Evolutionary conservation across 352 stramenopile species (phyloP).

Genomic region (Globisporangium barbulae): DNA sequence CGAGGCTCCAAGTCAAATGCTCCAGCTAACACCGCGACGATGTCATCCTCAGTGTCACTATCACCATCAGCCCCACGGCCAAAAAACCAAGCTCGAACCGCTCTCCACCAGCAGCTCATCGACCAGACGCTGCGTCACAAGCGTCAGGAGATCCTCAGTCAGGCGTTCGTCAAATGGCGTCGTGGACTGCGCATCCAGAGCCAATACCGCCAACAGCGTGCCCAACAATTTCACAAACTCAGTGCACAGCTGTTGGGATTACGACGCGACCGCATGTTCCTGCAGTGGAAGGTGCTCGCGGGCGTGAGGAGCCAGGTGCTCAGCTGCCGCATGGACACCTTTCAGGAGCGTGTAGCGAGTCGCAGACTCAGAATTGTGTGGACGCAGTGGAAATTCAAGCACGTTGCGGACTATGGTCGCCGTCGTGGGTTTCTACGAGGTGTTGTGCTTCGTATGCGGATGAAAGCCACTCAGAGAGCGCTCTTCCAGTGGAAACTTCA

Average conservation of each 20-base stretch:
- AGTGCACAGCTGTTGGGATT: conserved; percentile 21
- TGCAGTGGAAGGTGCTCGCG: conserved; percentile 29
- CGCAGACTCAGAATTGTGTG: conserved; percentile 25
- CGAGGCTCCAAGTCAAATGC: neutral
- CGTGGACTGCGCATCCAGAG: conserved; percentile 50
- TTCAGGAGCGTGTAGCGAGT: conserved; percentile 27
- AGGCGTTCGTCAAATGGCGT: conserved; percentile 49
- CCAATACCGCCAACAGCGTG: conserved; percentile 33
- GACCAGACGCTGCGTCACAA: conserved; percentile 43
- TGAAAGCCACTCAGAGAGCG: neutral
- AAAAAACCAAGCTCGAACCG: conserved; percentile 19
- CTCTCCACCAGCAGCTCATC: conserved; percentile 60
- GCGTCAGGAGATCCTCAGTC: conserved; percentile 33
- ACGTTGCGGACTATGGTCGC: neutral
- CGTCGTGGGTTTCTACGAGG: conserved; percentile 3
- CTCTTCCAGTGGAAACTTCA: conserved; percentile 7
- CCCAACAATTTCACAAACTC: conserved; percentile 25
- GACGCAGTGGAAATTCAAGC: conserved; percentile 20
- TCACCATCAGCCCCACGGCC: neutral
- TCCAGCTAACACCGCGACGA: neutral
- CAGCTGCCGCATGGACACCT: conserved; percentile 45
- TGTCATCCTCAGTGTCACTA: neutral
- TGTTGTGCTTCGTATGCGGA: neutral
- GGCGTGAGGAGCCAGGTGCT: conserved; percentile 27
- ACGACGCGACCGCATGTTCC: conserved; percentile 35